These are phyloP conservation scores for Yamadazyma dendronema DNA, from an alignment of 1,139 yeast species.

Conservation along the genomic window DNA sequence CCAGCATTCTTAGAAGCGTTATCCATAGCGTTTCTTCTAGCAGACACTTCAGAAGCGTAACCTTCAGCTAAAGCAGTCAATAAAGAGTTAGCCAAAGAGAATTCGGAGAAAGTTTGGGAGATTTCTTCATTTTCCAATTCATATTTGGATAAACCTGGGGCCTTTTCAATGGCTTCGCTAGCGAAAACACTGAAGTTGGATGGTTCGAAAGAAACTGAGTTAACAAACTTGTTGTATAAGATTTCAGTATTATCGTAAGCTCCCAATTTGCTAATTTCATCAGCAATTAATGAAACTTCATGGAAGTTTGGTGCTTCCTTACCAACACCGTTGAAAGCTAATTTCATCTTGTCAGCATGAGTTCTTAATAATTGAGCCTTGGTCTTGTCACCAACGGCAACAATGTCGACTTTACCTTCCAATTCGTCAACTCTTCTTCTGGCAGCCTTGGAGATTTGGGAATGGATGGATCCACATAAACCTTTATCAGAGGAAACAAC, in stretches of 20 bases:
- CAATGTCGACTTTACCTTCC: constrained; percentile 72
- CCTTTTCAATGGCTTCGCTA: constrained; percentile 70
- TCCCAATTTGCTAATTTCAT: constrained; percentile 70
- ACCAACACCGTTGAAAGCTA: constrained; percentile 88
- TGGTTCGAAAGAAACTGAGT: constrained; percentile 92
- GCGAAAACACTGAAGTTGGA: constrained; percentile 64
- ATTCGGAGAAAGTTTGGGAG: constrained; percentile 69
- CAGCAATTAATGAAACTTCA: constrained; percentile 88
- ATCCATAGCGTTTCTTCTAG: constrained; percentile 99
- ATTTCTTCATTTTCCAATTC: constrained; percentile 77
- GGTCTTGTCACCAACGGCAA: constrained; percentile 91
- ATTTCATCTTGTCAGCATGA: constrained; percentile 62
- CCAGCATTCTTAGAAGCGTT: constrained; percentile 99
- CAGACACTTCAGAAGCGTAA: constrained; percentile 96
- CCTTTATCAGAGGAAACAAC: constrained; percentile 98
- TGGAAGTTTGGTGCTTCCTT: constrained; percentile 93
- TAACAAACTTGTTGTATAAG: constrained; percentile 81
- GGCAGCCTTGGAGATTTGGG: constrained; percentile 88
- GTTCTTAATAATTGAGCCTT: constrained; percentile 87
- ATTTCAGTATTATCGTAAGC: constrained; percentile 77
- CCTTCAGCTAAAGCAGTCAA: constrained; percentile 96
- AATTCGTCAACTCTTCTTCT: constrained; percentile 61
- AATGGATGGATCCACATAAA: constrained; percentile 96
- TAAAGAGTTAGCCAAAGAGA: constrained; percentile 85
- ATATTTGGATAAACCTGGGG: constrained; percentile 84